Conservation (phyloP, 257 asterid species). For the Plantago elongata region DNA sequence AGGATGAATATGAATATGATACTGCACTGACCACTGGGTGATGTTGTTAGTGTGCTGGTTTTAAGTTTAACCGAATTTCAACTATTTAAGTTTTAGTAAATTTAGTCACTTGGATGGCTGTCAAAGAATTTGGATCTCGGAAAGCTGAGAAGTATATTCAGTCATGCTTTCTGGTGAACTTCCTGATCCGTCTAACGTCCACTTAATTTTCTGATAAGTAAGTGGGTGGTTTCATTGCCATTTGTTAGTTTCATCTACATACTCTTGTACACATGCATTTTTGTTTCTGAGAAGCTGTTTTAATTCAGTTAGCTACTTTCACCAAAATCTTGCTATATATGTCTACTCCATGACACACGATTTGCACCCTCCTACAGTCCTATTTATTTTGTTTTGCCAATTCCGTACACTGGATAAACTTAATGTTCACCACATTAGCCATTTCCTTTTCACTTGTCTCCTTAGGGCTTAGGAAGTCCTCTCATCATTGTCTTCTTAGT, state of each 20-base stretch:
- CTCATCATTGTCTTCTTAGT: too few species aligned
- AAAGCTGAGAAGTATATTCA: not conserved
- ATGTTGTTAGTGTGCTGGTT: not conserved
- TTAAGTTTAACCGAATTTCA: not conserved
- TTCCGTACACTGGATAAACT: too few species aligned
- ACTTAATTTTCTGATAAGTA: too few species aligned
- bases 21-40: not conserved
- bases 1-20: not conserved
- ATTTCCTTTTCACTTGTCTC: too few species aligned
- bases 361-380: too few species aligned
- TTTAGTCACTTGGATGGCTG: not conserved
- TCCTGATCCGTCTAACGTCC: not conserved
- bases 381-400: too few species aligned
- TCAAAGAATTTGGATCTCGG: not conserved
- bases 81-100: not conserved
- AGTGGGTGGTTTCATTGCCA: too few species aligned
- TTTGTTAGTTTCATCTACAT: too few species aligned
- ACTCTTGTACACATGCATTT: too few species aligned
- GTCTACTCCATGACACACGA: too few species aligned
- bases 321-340: not conserved
- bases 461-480: too few species aligned
- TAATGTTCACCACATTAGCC: too few species aligned
- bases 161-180: not conserved
- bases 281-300: not conserved
- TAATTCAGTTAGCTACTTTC: not conserved